Conservation (phyloP, 352 stramenopile genomes). For the Pythium phragmiticola region DNA sequence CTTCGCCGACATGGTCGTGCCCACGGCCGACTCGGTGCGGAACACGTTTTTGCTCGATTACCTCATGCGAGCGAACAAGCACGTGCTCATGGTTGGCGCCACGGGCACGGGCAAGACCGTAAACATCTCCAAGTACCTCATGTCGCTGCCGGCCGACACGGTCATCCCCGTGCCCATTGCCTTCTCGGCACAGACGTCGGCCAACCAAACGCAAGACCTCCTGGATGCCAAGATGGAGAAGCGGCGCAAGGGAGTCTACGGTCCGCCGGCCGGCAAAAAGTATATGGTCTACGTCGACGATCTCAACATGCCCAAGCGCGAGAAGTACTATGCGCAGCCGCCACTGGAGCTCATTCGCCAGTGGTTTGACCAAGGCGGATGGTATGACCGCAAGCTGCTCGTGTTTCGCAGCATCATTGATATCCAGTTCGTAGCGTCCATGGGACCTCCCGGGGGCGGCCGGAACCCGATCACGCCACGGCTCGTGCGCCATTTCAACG, state of each 20-base stretch:
- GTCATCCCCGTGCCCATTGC: constrained; percentile 91
- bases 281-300: constrained; percentile 96
- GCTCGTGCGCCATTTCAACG: constrained; percentile 92
- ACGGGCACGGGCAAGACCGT: constrained; percentile 95
- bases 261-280: constrained; percentile 88
- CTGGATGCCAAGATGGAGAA: constrained; percentile 94
- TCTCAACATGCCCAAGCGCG: constrained; percentile 94
- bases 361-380: constrained; percentile 93
- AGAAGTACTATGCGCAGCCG: constrained; percentile 94
- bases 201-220: constrained; percentile 92
- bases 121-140: constrained; percentile 90
- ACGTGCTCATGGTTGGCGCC: constrained; percentile 93
- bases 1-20: constrained; percentile 93
- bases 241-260: constrained; percentile 91
- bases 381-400: constrained; percentile 94
- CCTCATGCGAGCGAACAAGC: constrained; percentile 80
- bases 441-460: constrained; percentile 91
- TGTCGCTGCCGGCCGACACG: constrained; percentile 76
- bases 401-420: constrained; percentile 89
- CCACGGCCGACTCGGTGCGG: constrained; percentile 91
- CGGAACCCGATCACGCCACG: constrained; percentile 91
- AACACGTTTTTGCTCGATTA: constrained; percentile 92
- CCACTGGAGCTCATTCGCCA: constrained; percentile 94
- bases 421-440: constrained; percentile 88
- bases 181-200: constrained; percentile 91